Percentiles rank a stretch among this genome's conserved stretches.
phyloP scores from a whole-genome alignment of 2,329 filamentous ascomycete species.

The Colletotrichum sp. region DNA sequence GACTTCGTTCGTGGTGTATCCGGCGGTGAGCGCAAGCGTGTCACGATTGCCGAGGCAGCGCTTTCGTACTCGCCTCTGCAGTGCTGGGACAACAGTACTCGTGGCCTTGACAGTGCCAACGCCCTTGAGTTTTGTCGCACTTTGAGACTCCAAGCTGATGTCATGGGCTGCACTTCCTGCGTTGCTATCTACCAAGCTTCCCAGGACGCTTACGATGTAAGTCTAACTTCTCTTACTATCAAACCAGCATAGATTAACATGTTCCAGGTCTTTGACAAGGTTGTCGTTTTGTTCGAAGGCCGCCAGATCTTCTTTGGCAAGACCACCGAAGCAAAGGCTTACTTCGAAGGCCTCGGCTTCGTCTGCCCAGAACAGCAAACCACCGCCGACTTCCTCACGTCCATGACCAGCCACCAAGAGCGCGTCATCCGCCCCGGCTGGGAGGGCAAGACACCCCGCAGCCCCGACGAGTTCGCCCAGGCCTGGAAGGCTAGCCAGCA shows the following conservation, averaged over 20 bases:
- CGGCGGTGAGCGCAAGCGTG: constrained; percentile 55
- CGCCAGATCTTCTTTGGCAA: constrained; percentile 72
- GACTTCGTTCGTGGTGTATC: constrained; percentile 59
- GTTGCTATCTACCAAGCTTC: constrained; percentile 65
- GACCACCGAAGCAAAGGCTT: constrained; percentile 62
- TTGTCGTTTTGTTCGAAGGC: constrained; percentile 69
- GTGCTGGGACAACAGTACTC: constrained; percentile 52
- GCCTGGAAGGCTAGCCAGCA: constrained; percentile 29
- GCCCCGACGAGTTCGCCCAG: constrained; percentile 33
- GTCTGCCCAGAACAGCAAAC: constrained; percentile 61
- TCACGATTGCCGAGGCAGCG: constrained; percentile 38
- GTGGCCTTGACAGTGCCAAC: constrained; percentile 42
- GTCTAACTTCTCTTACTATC: neutral
- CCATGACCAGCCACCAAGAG: constrained; percentile 43
- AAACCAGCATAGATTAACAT: neutral
- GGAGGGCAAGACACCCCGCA: constrained; percentile 32
- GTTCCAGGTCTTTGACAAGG: constrained; percentile 65
- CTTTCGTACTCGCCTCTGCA: constrained; percentile 31
- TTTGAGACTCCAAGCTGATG: constrained; percentile 28
- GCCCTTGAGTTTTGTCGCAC: constrained; percentile 27
- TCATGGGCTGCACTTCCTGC: constrained; percentile 27
- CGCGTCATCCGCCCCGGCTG: constrained; percentile 29
- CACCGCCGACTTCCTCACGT: constrained; percentile 77
- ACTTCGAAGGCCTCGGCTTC: constrained; percentile 71
- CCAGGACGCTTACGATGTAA: constrained; percentile 58